These are phyloP conservation scores for Aspergillus sp. DNA, from an alignment of 2,329 filamentous ascomycete genomes.

Conservation along the genomic window DNA sequence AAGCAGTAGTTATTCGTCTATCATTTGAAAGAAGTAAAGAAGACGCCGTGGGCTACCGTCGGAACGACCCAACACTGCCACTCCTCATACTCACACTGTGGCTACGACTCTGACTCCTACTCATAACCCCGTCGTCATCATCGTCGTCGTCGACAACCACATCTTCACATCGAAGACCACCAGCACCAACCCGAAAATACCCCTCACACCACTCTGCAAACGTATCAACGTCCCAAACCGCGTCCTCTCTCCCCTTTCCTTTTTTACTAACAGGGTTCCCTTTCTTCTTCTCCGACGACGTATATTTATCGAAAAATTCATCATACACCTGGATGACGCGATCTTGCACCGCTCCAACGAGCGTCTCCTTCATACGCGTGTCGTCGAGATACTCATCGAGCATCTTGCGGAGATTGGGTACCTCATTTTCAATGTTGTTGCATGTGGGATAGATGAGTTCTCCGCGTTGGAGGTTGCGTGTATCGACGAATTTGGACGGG, in stretches of 20 bases:
- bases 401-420: constrained; percentile 47
- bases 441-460: constrained; percentile 43
- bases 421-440: constrained; percentile 50
- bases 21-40: background rate
- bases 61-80: constrained; percentile 4
- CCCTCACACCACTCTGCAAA: constrained; percentile 56
- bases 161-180: constrained; percentile 19
- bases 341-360: constrained; percentile 58
- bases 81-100: constrained; percentile 4
- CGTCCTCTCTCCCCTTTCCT: constrained; percentile 54
- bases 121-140: constrained; percentile 4
- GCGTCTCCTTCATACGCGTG: constrained; percentile 55
- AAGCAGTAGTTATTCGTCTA: too few species aligned
- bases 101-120: constrained; percentile 2
- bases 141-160: constrained; percentile 5
- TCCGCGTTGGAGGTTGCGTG: constrained; percentile 29
- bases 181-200: constrained; percentile 50
- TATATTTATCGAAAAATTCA: constrained; percentile 52
- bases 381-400: constrained; percentile 58
- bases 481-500: constrained; percentile 33
- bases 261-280: constrained; percentile 36
- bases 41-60: background rate
- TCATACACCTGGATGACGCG: constrained; percentile 56
- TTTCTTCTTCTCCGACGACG: constrained; percentile 32
- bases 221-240: constrained; percentile 56